Evolutionary conservation across 208 protist species (phyloP), one percentile per base, ranked within the genome.

Genomic region (Leptomonas seymouri): DNA sequence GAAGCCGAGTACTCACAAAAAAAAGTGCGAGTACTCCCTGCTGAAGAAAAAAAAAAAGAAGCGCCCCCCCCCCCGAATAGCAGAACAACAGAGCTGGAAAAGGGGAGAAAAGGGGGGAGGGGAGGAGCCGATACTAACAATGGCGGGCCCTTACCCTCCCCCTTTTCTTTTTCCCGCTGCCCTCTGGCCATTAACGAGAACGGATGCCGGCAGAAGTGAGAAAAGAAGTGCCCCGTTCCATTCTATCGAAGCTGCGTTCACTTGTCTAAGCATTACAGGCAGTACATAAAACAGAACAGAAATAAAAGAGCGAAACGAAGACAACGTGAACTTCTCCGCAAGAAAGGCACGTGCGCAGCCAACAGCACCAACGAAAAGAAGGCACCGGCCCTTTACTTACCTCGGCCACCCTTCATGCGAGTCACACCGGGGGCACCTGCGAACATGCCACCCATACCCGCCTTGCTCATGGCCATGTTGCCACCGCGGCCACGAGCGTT

Each of bases 381-480:
- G 25, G 21, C 16, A 18, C 21, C 3, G 54, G 3, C 16, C 18
- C 12, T 31, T 71, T 92, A 92, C 84, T 89, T 89, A 23, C 86
- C 86, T 53, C 86, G 86, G 21, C 69, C 71, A 34, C 92, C 92
- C 86, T 98, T 94, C 81, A 95, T 85, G 67, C 75, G 87, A 30
- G 82, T 87, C 20, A 97, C 88, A 44, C 92, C 92, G 14, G 91
- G 89, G 7, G 91, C 91, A 23, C 90, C 91, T 46, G 89, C 88
- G 63, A 98, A 96, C 91, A 97, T 96, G 57, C 92, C 93, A 49
- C 91, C 91, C 92, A 98, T 98, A 49, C 92, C 93, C 41, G 88
- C 84, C 71, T 93, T 87, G 78, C 88, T 95, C 81, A 98, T 85
- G 11, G 84, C 82, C 88, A 95, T 94, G 71, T 80, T 84, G 39